Conservation (phyloP, 495 filamentous ascomycete species). For the Daldinia bambusicola region DNA sequence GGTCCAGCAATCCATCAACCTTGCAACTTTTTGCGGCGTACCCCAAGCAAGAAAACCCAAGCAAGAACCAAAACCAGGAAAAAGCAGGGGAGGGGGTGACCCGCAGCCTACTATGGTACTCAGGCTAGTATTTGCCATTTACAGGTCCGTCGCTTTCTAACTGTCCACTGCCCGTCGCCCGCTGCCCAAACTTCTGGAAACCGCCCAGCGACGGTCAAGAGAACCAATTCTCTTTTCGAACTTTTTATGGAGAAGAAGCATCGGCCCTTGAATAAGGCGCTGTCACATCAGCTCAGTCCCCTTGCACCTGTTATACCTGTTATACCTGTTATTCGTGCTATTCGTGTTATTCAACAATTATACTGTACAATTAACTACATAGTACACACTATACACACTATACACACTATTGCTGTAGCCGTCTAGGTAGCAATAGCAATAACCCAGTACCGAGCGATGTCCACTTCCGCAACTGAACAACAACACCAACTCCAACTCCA, state of each 20-base stretch:
- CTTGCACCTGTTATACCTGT: constrained; percentile 15
- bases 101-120: not conserved
- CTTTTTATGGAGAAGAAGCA: constrained; percentile 38
- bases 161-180: not conserved
- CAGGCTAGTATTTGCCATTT: constrained; percentile 2
- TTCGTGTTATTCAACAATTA: constrained; percentile 27
- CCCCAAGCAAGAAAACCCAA: constrained; percentile 3
- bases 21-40: constrained; percentile 1
- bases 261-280: constrained; percentile 29
- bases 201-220: constrained; percentile 1
- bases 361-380: constrained; percentile 13
- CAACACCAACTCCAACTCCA: constrained; percentile 34
- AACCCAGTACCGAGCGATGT: constrained; percentile 31
- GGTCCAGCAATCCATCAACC: not conserved
- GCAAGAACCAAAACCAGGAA: not conserved
- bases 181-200: constrained; percentile 32
- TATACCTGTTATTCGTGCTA: too few relatives aligned
- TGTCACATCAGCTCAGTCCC: constrained; percentile 26
- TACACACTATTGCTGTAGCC: constrained; percentile 17
- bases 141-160: constrained; percentile 1
- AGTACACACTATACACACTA: too few relatives aligned
- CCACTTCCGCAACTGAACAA: constrained; percentile 44
- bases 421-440: constrained; percentile 33
- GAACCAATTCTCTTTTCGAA: constrained; percentile 20
- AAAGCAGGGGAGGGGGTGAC: not conserved